Percentiles rank a stretch among this genome's conserved stretches.
These are phyloP conservation scores for Xylaria flabelliformis DNA, from an alignment of 495 filamentous ascomycete genomes.

Conservation along the genomic window DNA sequence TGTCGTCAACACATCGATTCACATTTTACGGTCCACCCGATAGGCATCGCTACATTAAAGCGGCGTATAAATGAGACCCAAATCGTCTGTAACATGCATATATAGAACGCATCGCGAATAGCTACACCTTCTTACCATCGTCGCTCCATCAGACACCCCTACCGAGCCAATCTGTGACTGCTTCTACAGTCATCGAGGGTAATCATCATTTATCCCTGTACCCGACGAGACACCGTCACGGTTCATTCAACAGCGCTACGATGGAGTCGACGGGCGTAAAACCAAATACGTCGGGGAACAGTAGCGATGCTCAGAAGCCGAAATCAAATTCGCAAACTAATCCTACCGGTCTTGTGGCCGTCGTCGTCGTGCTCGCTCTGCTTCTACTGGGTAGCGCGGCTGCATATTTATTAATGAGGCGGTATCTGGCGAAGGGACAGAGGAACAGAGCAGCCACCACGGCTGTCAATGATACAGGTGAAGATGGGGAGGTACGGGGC, in stretches of 20 bases:
- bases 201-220: neutral
- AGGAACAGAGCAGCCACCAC: neutral
- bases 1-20: neutral
- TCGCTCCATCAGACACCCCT: neutral
- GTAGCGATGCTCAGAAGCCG: neutral
- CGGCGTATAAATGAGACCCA: neutral
- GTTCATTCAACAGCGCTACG: neutral
- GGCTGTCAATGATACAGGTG: too few species aligned
- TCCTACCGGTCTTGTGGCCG: neutral
- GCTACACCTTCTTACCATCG: neutral
- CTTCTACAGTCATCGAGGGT: neutral
- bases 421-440: neutral
- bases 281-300: neutral
- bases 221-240: neutral
- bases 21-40: neutral
- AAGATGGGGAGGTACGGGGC: neutral
- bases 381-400: neutral
- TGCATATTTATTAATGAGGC: neutral
- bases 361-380: constrained; percentile 6
- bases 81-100: neutral
- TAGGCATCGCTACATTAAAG: neutral
- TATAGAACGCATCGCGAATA: neutral
- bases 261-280: neutral
- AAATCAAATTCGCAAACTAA: neutral
- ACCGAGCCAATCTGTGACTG: neutral